Percentiles rank a stretch among this genome's conserved stretches.
phyloP scores from a whole-genome alignment of 2,329 filamentous ascomycete species.

The Phyllosticta citribraziliensis region DNA sequence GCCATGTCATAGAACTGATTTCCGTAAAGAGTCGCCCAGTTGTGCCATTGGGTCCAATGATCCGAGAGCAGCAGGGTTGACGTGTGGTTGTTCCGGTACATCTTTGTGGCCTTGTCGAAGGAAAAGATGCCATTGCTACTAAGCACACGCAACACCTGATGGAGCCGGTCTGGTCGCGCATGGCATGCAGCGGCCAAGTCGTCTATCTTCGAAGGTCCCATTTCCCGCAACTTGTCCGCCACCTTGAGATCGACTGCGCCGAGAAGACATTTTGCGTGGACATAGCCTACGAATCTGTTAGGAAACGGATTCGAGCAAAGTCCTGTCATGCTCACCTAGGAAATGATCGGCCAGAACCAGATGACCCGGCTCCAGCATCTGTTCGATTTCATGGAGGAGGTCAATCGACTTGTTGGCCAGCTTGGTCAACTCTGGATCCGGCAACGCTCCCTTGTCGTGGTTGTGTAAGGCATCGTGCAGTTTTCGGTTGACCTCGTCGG shows the following conservation, averaged over 20 bases:
- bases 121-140: conserved; percentile 29
- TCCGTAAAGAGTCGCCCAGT: conserved; percentile 36
- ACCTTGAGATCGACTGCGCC: conserved; percentile 23
- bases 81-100: conserved; percentile 26
- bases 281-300: conserved; percentile 15
- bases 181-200: conserved; percentile 13
- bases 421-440: not conserved
- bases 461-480: not conserved
- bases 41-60: conserved; percentile 38
- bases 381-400: conserved; percentile 12
- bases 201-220: conserved; percentile 14
- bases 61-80: conserved; percentile 26
- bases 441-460: not conserved
- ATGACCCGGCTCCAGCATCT: conserved; percentile 16
- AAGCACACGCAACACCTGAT: conserved; percentile 24
- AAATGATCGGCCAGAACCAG: conserved; percentile 21
- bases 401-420: conserved; percentile 13
- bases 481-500: not conserved
- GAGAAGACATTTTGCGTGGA: conserved; percentile 21
- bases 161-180: conserved; percentile 20
- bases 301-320: conserved; percentile 1
- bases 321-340: not conserved
- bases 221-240: conserved; percentile 20
- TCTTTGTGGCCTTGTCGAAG: conserved; percentile 18
- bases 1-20: conserved; percentile 37